A percentile compares a stretch with the other conserved stretches of the same genome.
Evolutionary conservation across 805 yeast species (phyloP).

Genomic region (Vanderwaltozyma tropicalis): DNA sequence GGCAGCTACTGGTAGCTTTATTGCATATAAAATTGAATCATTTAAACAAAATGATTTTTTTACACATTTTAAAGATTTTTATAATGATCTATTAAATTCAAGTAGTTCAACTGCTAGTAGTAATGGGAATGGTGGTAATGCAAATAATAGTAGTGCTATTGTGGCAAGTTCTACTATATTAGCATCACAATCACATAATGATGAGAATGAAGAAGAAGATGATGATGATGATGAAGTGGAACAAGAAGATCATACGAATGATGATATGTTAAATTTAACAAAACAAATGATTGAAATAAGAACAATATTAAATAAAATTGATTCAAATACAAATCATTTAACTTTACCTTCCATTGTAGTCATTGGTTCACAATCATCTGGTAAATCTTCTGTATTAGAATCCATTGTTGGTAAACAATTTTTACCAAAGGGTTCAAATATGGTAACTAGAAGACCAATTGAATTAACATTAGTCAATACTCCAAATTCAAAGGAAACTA

Average conservation of each 20-base stretch:
- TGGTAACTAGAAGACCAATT: conserved; percentile 97
- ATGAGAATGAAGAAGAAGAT: conserved; percentile 28
- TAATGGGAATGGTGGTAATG: conserved; percentile 49
- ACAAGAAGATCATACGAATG: conserved; percentile 50
- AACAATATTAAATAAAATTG: conserved; percentile 62
- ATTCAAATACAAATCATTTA: conserved; percentile 55
- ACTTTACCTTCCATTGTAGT: conserved; percentile 92
- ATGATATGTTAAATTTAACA: conserved; percentile 80
- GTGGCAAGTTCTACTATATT: conserved; percentile 24
- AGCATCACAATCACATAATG: conserved; percentile 29
- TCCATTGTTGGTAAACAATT: conserved; percentile 97
- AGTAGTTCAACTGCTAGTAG: conserved; percentile 36
- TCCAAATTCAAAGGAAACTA: conserved; percentile 68
- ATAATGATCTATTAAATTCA: conserved; percentile 33
- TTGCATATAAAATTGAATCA: conserved; percentile 80
- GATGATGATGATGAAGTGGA: conserved; percentile 45
- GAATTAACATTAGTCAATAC: conserved; percentile 87
- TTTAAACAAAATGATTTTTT: conserved; percentile 52
- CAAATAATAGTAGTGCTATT: conserved; percentile 27
- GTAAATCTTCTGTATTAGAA: conserved; percentile 92
- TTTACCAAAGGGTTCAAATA: conserved; percentile 91
- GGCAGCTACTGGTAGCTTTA: conserved; percentile 91
- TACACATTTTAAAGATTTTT: conserved; percentile 47
- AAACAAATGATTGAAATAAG: conserved; percentile 96
- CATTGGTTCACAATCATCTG: conserved; percentile 94